Base-by-base conservation (phyloP, 2,329 filamentous ascomycete genomes). In the Chalaropsis thielavioides region DNA sequence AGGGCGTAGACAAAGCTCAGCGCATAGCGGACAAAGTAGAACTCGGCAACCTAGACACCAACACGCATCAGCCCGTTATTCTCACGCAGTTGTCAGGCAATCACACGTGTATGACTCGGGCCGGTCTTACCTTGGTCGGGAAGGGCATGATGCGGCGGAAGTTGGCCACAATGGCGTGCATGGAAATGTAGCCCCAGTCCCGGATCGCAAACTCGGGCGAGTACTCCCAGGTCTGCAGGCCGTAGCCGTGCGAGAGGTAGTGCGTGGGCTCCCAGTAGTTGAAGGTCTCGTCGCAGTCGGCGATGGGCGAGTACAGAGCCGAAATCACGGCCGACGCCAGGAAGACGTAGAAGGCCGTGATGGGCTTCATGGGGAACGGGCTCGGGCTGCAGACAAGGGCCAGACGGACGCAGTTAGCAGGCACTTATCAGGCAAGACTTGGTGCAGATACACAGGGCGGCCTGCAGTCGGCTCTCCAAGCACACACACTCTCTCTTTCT, bases 181-280 rank as follows among this genome's bases (percentile, higher is more conserved):
- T 76, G 4, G 80, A 82, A 44, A 95, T 80, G 72, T 99, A 99
- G 24, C 91, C 80, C 94, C 94, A 99, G 76, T 91, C 96, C 68
- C 94, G 86, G 70, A 99, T 96, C 62, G 91, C 89, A 75, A 89
- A 97, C 66, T 92, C 87, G 4, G 94, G 94, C 0, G 92, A 95
- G 76, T 97, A 99, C 75, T 99, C 94, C 94, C 94, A 99, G 0
- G 94, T 99, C 77, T 99, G 92, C 62, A 96, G 80, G 46, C 92
- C 94, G 72, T 95, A 92, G 70, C 90, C 89, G 78, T 96, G 91
- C 67, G 85, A 88, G 35, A 99, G 82, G 75, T 96, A 99, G 75
- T 99, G 94, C 0, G 92, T 85, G 0, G 94, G 92, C 72, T 99
- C 94, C 91, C 92, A 99, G 79, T 96, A 99, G 74, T 99, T 99